Evolutionary conservation across 495 filamentous ascomycete genomes (phyloP).

Genomic region (Tuber melanosporum): DNA sequence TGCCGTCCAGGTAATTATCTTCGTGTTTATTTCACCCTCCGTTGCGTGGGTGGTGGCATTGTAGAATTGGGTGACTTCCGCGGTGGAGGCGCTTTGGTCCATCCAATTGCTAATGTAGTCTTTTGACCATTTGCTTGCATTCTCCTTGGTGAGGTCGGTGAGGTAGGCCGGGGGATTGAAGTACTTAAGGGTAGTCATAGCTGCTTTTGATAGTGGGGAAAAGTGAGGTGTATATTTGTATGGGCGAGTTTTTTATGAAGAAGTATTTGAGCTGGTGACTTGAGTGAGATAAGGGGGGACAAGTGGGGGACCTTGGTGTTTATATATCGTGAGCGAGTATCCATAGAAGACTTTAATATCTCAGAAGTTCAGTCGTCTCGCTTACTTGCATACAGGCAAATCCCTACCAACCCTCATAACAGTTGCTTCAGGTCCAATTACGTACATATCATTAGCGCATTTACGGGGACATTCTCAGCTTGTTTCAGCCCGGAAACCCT

Average conservation of each 20-base stretch:
- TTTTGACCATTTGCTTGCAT: constrained; percentile 12
- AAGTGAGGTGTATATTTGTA: background rate
- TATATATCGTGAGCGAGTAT: background rate
- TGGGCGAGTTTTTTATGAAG: background rate
- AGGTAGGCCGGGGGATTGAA: constrained; percentile 14
- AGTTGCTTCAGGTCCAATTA: background rate
- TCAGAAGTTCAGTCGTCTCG: background rate
- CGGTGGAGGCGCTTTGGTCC: background rate
- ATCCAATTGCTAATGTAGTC: constrained; percentile 9
- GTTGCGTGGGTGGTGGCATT: constrained; percentile 1
- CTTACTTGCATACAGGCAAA: background rate
- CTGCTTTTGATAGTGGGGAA: background rate
- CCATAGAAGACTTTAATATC: background rate
- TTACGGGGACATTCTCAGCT: background rate
- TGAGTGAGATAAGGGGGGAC: background rate
- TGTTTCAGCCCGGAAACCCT: background rate
- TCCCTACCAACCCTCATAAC: background rate
- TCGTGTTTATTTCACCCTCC: background rate
- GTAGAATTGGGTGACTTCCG: constrained; percentile 16
- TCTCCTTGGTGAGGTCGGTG: constrained; percentile 13
- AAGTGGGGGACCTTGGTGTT: background rate
- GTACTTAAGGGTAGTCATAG: background rate
- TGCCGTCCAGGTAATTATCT: constrained; percentile 10
- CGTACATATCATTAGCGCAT: background rate
- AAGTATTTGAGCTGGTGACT: background rate